Evolutionary conservation across 2,329 filamentous ascomycete genomes (phyloP).

Genomic region (Botrytis paeoniae): DNA sequence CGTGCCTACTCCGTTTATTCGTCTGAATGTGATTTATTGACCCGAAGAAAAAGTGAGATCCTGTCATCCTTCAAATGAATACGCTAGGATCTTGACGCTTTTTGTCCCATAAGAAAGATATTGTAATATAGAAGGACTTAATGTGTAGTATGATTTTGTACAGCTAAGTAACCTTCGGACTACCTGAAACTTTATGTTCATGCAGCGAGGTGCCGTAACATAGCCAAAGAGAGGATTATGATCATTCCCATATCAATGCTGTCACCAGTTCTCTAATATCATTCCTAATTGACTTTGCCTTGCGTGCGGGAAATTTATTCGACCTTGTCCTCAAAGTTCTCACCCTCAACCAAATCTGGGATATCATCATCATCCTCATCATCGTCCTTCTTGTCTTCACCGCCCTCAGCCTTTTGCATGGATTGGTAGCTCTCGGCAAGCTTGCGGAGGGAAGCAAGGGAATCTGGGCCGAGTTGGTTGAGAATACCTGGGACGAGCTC

Average conservation of each 20-base stretch:
- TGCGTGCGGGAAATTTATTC: conserved; percentile 33
- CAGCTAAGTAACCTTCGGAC: conserved; percentile 36
- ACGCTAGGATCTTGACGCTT: neutral
- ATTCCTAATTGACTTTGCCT: conserved; percentile 12
- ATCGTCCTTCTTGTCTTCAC: conserved; percentile 66
- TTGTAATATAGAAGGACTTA: conserved; percentile 16
- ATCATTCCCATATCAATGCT: conserved; percentile 27
- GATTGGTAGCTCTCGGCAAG: conserved; percentile 99
- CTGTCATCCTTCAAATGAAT: neutral
- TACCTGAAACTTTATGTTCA: conserved; percentile 31
- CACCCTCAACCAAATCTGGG: conserved; percentile 91
- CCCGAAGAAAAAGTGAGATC: neutral
- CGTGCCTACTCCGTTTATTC: neutral
- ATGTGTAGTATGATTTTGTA: conserved; percentile 37
- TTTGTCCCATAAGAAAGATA: neutral
- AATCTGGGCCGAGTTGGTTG: conserved; percentile 98
- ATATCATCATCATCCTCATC: conserved; percentile 86
- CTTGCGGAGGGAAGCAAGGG: conserved; percentile 94
- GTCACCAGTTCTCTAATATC: conserved; percentile 22
- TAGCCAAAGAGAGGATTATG: conserved; percentile 23
- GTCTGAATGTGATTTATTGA: neutral
- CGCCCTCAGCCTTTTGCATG: conserved; percentile 89
- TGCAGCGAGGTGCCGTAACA: conserved; percentile 27
- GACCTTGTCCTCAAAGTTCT: conserved; percentile 95
- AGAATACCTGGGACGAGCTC: conserved; percentile 99